Conservation (phyloP, 495 filamentous ascomycete genomes). For the Cenococcum geophilum region DNA sequence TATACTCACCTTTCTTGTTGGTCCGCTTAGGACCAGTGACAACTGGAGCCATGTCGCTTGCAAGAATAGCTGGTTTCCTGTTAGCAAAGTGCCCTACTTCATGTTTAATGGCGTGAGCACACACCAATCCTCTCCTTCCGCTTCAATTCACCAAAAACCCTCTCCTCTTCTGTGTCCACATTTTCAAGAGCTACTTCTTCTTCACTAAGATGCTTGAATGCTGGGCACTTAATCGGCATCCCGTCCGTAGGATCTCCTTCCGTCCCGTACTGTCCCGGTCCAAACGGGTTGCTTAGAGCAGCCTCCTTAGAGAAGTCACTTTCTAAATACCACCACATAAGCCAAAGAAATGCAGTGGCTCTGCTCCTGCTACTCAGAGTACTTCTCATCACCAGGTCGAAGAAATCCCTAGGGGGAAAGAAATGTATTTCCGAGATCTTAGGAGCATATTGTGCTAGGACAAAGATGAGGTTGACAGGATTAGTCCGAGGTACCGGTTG, state of each 20-base stretch:
- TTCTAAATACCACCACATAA: conserved; percentile 99
- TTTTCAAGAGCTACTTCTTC: conserved; percentile 80
- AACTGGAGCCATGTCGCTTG: conserved; percentile 33
- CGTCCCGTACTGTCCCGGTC: conserved; percentile 59
- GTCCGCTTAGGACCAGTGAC: conserved; percentile 33
- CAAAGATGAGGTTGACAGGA: conserved; percentile 93
- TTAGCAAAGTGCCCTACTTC: conserved; percentile 29
- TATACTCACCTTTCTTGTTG: conserved; percentile 26
- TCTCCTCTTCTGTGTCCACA: conserved; percentile 79
- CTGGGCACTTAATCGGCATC: conserved; percentile 73
- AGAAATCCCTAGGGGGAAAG: conserved; percentile 78
- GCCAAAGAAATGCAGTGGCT: conserved; percentile 87
- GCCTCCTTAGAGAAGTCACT: conserved; percentile 83
- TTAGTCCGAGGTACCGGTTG: conserved; percentile 74
- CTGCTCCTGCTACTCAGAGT: conserved; percentile 76
- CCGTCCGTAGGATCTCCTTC: conserved; percentile 50
- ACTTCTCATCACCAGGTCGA: conserved; percentile 88
- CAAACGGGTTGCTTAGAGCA: conserved; percentile 83
- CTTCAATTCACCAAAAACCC: conserved; percentile 80
- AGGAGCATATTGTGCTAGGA: conserved; percentile 82
- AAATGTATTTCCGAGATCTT: conserved; percentile 94
- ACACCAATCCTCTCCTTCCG: conserved; percentile 72
- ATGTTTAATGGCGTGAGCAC: conserved; percentile 46
- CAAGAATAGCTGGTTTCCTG: conserved; percentile 25
- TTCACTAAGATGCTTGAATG: conserved; percentile 66